Evolutionary conservation across 1,139 yeast species (phyloP).

Genomic region (Candida sanyaensis): DNA sequence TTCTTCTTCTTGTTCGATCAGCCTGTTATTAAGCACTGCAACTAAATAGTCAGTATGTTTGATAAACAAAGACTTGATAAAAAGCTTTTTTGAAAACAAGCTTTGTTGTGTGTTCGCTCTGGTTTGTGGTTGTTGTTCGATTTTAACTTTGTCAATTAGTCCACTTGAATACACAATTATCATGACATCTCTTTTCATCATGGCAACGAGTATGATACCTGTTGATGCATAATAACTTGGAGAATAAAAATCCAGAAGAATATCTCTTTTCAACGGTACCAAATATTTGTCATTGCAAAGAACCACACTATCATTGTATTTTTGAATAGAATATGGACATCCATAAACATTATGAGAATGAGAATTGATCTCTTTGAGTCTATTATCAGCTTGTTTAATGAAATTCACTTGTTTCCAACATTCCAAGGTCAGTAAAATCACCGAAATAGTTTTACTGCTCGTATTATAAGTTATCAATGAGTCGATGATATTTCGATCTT

Average conservation of each 20-base stretch:
- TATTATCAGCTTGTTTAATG: background rate
- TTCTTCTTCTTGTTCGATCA: background rate
- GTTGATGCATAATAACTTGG: background rate
- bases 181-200: background rate
- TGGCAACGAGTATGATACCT: background rate
- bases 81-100: conserved; percentile 8
- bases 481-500: background rate
- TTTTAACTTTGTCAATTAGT: conserved; percentile 1
- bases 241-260: conserved; percentile 7
- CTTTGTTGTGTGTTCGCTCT: conserved; percentile 1
- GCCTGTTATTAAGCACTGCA: conserved; percentile 6
- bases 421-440: background rate
- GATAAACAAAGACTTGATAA: conserved; percentile 7
- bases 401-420: background rate
- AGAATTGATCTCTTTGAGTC: background rate
- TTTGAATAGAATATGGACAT: background rate
- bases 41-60: conserved; percentile 4
- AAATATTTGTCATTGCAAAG: conserved; percentile 2
- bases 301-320: background rate
- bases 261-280: conserved; percentile 1
- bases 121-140: background rate
- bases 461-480: background rate
- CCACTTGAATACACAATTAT: background rate
- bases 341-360: background rate
- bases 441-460: background rate